Evolutionary conservation across 78 protist genomes (phyloP).

Genomic region (slime mould (Dictyostelium discoideum)): DNA sequence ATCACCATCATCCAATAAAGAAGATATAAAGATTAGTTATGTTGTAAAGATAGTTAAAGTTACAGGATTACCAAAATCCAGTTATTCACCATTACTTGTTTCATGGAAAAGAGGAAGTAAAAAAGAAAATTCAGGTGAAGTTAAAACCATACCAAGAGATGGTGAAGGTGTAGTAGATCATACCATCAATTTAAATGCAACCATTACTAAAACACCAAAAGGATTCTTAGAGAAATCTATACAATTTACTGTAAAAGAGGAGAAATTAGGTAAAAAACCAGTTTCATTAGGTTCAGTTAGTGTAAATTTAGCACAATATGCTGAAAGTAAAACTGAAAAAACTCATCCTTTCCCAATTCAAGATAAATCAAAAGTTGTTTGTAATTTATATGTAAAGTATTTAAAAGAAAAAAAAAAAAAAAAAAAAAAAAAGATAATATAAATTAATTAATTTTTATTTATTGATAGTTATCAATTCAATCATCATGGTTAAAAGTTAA

Average conservation of each 20-base stretch:
- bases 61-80: constrained; percentile 45
- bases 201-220: constrained; percentile 42
- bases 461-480: constrained; percentile 48
- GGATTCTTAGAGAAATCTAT: constrained; percentile 39
- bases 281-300: constrained; percentile 4
- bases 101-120: constrained; percentile 77
- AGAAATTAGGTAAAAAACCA: constrained; percentile 32
- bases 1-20: constrained; percentile 5
- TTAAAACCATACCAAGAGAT: constrained; percentile 36
- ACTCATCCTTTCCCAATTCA: constrained; percentile 63
- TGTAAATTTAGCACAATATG: constrained; percentile 66
- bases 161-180: constrained; percentile 44
- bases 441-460: neutral
- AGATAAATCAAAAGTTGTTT: constrained; percentile 52
- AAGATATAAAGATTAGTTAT: constrained; percentile 45
- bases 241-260: constrained; percentile 42
- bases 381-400: constrained; percentile 47
- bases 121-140: constrained; percentile 56
- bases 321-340: constrained; percentile 65
- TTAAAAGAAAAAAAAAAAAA: neutral
- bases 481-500: constrained; percentile 58
- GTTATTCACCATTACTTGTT: neutral
- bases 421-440: neutral
- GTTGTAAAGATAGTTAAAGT: constrained; percentile 20
- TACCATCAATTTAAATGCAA: constrained; percentile 5